Conservation (phyloP, 768 basidiomycete species). For the Phlebiopsis gigantea region DNA sequence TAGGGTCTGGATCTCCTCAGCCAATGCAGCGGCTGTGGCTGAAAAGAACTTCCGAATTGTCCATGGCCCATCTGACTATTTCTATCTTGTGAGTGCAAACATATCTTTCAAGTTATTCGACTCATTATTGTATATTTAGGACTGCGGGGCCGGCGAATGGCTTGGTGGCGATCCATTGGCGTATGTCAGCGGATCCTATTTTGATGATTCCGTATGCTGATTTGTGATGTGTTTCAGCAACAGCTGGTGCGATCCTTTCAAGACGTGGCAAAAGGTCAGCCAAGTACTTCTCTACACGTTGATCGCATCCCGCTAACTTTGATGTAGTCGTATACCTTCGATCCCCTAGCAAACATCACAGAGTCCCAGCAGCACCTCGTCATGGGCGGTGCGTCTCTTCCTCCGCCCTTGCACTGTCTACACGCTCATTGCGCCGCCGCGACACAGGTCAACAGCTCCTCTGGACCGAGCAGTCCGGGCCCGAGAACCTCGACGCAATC, state of each 20-base stretch:
- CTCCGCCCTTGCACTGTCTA: too few species aligned
- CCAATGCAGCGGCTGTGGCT: constrained; percentile 53
- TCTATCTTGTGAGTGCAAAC: constrained; percentile 51
- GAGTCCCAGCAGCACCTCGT: constrained; percentile 44
- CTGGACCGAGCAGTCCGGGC: constrained; percentile 69
- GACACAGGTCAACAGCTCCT: constrained; percentile 48
- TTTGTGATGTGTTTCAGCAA: constrained; percentile 20
- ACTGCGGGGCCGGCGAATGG: constrained; percentile 73
- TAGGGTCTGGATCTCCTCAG: constrained; percentile 70
- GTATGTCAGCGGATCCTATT: constrained; percentile 13
- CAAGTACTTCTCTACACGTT: background rate
- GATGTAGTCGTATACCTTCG: constrained; percentile 56
- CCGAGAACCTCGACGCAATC: constrained; percentile 61
- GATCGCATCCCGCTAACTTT: constrained; percentile 13
- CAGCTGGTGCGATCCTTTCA: constrained; percentile 78
- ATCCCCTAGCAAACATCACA: constrained; percentile 57
- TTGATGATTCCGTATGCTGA: background rate
- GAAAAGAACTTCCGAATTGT: constrained; percentile 54
- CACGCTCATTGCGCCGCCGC: too few species aligned
- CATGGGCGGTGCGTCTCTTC: constrained; percentile 59
- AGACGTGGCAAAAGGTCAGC: constrained; percentile 68
- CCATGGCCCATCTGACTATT: constrained; percentile 68
- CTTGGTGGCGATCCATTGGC: constrained; percentile 41
- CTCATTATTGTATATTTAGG: constrained; percentile 25
- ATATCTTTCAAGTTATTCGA: background rate